phyloP scores from a whole-genome alignment of 768 basidiomycete species.

The Podaxis sp. region DNA sequence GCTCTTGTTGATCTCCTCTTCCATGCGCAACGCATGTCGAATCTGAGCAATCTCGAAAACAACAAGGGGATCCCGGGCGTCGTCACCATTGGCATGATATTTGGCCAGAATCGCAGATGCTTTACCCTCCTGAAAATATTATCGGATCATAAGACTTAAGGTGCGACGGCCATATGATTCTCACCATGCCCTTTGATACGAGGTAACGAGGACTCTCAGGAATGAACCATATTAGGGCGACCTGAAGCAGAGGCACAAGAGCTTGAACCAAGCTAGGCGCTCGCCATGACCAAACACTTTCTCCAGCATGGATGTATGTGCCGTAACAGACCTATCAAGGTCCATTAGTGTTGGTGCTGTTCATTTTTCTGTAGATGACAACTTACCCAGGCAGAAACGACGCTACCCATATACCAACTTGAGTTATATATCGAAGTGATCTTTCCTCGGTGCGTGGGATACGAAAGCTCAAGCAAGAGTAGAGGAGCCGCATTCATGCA shows the following conservation, averaged over 20 bases:
- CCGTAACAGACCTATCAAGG: slow-evolving; percentile 38
- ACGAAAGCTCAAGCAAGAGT: slow-evolving; percentile 63
- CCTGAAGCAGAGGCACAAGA: slow-evolving; percentile 53
- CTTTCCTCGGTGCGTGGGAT: slow-evolving; percentile 67
- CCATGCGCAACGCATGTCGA: slow-evolving; percentile 61
- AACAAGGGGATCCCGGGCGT: slow-evolving; percentile 59
- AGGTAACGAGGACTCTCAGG: slow-evolving; percentile 71
- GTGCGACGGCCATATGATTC: slow-evolving; percentile 16
- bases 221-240: slow-evolving; percentile 56
- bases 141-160: not conserved
- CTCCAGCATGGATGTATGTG: slow-evolving; percentile 33
- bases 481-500: slow-evolving; percentile 63
- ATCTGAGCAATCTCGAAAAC: slow-evolving; percentile 65
- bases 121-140: slow-evolving; percentile 42
- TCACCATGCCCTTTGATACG: slow-evolving; percentile 55
- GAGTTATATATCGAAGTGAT: slow-evolving; percentile 68
- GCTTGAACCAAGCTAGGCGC: slow-evolving; percentile 65
- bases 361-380: not conserved
- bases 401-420: slow-evolving; percentile 74
- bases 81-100: slow-evolving; percentile 65
- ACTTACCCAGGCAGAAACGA: slow-evolving; percentile 50
- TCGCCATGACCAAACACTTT: slow-evolving; percentile 60
- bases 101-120: slow-evolving; percentile 63
- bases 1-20: slow-evolving; percentile 49
- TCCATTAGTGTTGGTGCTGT: not conserved